Evolutionary conservation across 1,284 basidiomycete species (phyloP), one percentile per base, ranked within the genome.

Genomic region (Ustilago tritici): DNA sequence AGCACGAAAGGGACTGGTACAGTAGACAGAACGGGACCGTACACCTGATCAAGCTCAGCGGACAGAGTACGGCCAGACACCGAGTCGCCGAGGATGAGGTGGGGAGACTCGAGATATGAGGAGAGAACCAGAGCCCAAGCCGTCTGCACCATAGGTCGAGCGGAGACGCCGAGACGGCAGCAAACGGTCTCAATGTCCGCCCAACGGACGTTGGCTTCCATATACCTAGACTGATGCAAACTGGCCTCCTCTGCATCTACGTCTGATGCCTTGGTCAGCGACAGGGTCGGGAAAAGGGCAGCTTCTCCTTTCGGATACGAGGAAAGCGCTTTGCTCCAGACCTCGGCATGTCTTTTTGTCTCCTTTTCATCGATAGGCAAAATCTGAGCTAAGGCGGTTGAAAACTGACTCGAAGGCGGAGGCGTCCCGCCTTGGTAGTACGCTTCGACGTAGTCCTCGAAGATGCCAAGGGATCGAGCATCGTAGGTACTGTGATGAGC

Each of bases 121-220:
- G 79, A 56, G 7, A 86, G 76, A 11, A 87, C 74, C 28, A 76
- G 34, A 2, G 82, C 84, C 85, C 86, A 87, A 2, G 84, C 86
- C 2, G 79, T 70, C 65, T 86, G 86, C 0, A 83, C 65, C 11
- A 87, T n/a, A 12, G 86, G 80, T n/a, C 85, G 78, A 41, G 84
- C 70, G 1, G 86, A 86, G 31, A 77, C 80, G n/a, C 76, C 76
- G 14, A 84, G 56, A 2, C 54, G 35, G 6, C 69, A 62, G 12
- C 84, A 81, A 2, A 70, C 63, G 0, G 63, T 52, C 50, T 82
- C 78, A 34, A 84, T 55, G 8, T 70, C 55, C 11, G 55, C 10
- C 78, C 81, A 84, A 1, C 34, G 49, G 3, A 70, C 57, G 19
- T 49, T 54, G 7, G 77, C 68, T 11, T 23, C 56, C n/a, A 57